Evolutionary conservation across 176 grass and related monocot genomes (phyloP), one percentile per base, ranked within the genome.

Genomic region (Poa annua): DNA sequence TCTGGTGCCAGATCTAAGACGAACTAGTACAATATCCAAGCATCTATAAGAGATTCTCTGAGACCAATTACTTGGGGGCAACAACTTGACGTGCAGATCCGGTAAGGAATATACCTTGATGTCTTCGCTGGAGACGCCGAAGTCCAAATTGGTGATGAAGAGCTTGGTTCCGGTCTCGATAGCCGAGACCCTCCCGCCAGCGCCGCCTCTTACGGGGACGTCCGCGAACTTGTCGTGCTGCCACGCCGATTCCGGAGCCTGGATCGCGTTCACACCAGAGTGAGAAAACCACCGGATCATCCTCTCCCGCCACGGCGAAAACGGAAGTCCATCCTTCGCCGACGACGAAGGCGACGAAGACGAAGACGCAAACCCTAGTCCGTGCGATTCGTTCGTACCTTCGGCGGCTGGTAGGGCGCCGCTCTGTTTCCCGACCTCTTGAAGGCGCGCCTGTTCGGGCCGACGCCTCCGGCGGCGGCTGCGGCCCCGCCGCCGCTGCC

Each of bases 141-240:
- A 96, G 4, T 99, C 93, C 74, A 99, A 84, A 63, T 99, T 99
- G 67, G 97, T 94, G 89, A 99, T 92, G 89, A 82, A 90, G 38
- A 99, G 89, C 81, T 94, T 99, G 47, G 91, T 96, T 29, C 93
- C 91, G 1, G 93, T 96, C 91, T 99, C 97, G 34, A 99, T 90
- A 19, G 91, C 85, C 6, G 93, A 94, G 68, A 92, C 86, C 71
- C 93, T 87, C 69, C 80, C 59, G 57, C 87, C 83, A 42, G 77
- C 38, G 65, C 73, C 44, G 81, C 86, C 60, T 45, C 82, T 48
- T 32, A 88, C 53, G 13, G 83, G 68, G 29, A 78, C 84, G 52
- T 79, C 87, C 61, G 76, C 60, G 75, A 90, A 92, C 91, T 94
- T 90, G 81, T 94, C 97, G 59, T 99, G 97, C 88, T 96, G 78